Percentiles rank a stretch among this genome's conserved stretches.
Evolutionary conservation across 768 basidiomycete species (phyloP).

Genomic region (Sistotremastrum niveocremeum): DNA sequence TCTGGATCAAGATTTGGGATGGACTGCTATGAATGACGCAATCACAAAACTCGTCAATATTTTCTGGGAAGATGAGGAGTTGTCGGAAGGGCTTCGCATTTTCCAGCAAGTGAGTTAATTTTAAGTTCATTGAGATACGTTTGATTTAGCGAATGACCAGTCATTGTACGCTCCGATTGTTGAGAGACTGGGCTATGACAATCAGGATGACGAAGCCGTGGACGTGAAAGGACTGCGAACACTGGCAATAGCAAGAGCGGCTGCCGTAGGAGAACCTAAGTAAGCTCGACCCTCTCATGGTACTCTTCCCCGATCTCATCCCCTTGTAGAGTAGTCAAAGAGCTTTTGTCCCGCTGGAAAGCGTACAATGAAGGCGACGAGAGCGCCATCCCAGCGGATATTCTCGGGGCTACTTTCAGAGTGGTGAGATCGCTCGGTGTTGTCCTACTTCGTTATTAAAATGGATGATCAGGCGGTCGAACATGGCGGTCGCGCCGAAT

Average conservation of each 20-base stretch:
- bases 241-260: conserved; percentile 48
- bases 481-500: conserved; percentile 63
- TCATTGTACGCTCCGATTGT: conserved; percentile 62
- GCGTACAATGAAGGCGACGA: conserved; percentile 60
- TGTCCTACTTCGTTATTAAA: background rate
- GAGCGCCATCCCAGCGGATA: conserved; percentile 66
- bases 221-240: conserved; percentile 66
- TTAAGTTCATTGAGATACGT: background rate
- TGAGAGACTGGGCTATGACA: conserved; percentile 67
- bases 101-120: conserved; percentile 41
- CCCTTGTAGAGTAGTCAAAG: conserved; percentile 51
- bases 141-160: conserved; percentile 19
- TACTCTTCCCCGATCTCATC: too few relatives aligned
- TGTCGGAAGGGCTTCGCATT: conserved; percentile 39
- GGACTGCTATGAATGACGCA: conserved; percentile 52
- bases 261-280: conserved; percentile 25
- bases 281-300: too few relatives aligned
- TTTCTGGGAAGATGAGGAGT: conserved; percentile 73
- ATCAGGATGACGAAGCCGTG: conserved; percentile 45
- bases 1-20: conserved; percentile 52
- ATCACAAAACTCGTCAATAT: conserved; percentile 41
- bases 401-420: conserved; percentile 43
- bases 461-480: conserved; percentile 40
- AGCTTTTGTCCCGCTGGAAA: conserved; percentile 58
- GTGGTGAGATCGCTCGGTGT: conserved; percentile 25